Evolutionary conservation across 2,329 filamentous ascomycete genomes (phyloP).

Genomic region (Fusarium verticillioides): DNA sequence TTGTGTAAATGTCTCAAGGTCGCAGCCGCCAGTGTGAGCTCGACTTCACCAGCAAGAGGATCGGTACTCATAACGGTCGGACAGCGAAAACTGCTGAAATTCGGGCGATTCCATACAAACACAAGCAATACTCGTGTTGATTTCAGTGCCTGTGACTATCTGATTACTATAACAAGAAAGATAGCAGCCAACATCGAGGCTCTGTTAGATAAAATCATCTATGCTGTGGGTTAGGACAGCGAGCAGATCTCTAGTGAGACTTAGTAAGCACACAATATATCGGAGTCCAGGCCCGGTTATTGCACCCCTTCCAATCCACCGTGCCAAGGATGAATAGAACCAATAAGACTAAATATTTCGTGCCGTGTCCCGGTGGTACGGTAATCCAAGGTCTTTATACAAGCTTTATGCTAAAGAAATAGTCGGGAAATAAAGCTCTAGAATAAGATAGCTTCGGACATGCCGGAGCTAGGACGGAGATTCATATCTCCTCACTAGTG

Average conservation of each 20-base stretch:
- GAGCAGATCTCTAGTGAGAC: neutral
- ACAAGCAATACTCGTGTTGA: neutral
- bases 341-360: neutral
- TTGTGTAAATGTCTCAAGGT: too few relatives aligned
- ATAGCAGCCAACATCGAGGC: neutral
- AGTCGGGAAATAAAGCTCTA: neutral
- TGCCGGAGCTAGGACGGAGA: neutral
- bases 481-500: neutral
- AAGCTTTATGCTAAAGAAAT: neutral
- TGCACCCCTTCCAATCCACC: neutral
- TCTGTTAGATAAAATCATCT: neutral
- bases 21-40: too few relatives aligned
- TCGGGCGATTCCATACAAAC: neutral
- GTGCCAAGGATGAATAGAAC: neutral
- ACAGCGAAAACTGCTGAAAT: neutral
- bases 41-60: neutral
- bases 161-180: accelerated
- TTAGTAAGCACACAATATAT: neutral
- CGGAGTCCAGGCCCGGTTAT: neutral
- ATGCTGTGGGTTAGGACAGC: neutral
- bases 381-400: neutral
- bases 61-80: too few relatives aligned
- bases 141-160: too few relatives aligned
- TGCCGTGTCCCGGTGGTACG: neutral
- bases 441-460: neutral